phyloP scores from a whole-genome alignment of 2,329 filamentous ascomycete genomes.

The Scedosporium aurantiacum region DNA sequence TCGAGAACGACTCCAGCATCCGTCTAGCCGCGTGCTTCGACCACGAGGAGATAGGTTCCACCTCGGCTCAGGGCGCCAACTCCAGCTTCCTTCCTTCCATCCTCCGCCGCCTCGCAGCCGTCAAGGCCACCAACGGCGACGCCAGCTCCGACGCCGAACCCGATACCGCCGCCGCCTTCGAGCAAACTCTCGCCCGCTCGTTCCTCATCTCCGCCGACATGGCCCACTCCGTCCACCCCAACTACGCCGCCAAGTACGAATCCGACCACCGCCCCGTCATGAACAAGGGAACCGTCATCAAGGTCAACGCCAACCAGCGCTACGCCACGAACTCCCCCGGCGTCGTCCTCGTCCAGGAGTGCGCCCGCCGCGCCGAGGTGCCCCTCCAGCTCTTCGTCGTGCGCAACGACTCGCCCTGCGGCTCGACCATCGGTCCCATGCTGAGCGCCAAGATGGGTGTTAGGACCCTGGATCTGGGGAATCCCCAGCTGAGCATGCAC shows the following conservation, averaged over 20 bases:
- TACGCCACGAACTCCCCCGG: constrained; percentile 96
- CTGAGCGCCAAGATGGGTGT: constrained; percentile 76
- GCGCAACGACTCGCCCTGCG: constrained; percentile 87
- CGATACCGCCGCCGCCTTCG: constrained; percentile 69
- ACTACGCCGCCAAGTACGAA: constrained; percentile 90
- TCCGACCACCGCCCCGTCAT: constrained; percentile 82
- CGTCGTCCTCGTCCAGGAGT: constrained; percentile 84
- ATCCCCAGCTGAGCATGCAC: constrained; percentile 93
- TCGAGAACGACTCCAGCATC: constrained; percentile 70
- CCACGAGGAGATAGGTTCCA: constrained; percentile 93
- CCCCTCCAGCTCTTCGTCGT: constrained; percentile 95
- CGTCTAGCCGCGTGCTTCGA: constrained; percentile 93
- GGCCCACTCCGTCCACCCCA: constrained; percentile 93
- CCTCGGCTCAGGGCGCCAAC: constrained; percentile 84
- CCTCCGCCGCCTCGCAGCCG: constrained; percentile 71
- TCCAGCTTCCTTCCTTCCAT: constrained; percentile 85
- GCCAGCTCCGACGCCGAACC: constrained; percentile 38
- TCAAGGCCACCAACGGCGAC: constrained; percentile 49
- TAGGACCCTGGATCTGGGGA: constrained; percentile 83
- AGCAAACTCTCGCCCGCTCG: constrained; percentile 81
- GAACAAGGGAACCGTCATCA: constrained; percentile 94
- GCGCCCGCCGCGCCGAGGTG: constrained; percentile 61
- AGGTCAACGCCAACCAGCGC: constrained; percentile 93
- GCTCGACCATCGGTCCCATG: constrained; percentile 97
- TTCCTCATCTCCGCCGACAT: constrained; percentile 96